Evolutionary conservation across 2,329 filamentous ascomycete species (phyloP).

Genomic region (Epichloe baconii): DNA sequence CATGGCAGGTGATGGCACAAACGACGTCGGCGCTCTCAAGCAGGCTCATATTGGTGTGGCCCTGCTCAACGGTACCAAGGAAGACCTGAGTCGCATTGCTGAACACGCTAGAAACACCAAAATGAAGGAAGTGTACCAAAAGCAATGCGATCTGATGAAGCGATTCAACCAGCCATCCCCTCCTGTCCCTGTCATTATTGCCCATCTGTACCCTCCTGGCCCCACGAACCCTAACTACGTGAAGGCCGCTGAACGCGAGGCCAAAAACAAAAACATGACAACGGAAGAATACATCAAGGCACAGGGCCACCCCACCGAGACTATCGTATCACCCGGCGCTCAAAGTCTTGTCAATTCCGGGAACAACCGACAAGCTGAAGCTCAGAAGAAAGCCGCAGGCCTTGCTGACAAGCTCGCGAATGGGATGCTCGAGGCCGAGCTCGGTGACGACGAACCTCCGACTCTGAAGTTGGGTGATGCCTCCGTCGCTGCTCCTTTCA

Average conservation of each 20-base stretch:
- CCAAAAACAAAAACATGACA: constrained; percentile 60
- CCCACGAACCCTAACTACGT: constrained; percentile 87
- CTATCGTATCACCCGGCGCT: constrained; percentile 53
- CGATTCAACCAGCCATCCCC: constrained; percentile 88
- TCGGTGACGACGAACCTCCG: constrained; percentile 82
- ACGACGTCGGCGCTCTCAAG: constrained; percentile 94
- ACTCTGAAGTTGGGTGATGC: constrained; percentile 95
- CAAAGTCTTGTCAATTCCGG: constrained; percentile 31
- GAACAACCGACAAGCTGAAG: constrained; percentile 40
- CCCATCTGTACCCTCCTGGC: constrained; percentile 86
- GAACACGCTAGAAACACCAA: constrained; percentile 89
- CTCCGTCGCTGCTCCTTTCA: constrained; percentile 93
- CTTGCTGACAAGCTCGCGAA: constrained; percentile 78
- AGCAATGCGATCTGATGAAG: constrained; percentile 82
- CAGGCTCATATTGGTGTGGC: constrained; percentile 96
- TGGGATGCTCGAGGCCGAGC: constrained; percentile 79
- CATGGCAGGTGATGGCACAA: constrained; percentile 97
- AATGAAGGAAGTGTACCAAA: constrained; percentile 98
- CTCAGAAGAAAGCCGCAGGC: constrained; percentile 57
- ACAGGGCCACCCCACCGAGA: constrained; percentile 43
- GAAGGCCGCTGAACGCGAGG: constrained; percentile 81
- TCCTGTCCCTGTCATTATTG: constrained; percentile 85
- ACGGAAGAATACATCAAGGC: constrained; percentile 42
- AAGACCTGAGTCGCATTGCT: constrained; percentile 81
- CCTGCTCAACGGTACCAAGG: constrained; percentile 82